These are phyloP conservation scores for Epichloe gansuensis DNA, from an alignment of 2,329 filamentous ascomycete genomes.

Conservation along the genomic window DNA sequence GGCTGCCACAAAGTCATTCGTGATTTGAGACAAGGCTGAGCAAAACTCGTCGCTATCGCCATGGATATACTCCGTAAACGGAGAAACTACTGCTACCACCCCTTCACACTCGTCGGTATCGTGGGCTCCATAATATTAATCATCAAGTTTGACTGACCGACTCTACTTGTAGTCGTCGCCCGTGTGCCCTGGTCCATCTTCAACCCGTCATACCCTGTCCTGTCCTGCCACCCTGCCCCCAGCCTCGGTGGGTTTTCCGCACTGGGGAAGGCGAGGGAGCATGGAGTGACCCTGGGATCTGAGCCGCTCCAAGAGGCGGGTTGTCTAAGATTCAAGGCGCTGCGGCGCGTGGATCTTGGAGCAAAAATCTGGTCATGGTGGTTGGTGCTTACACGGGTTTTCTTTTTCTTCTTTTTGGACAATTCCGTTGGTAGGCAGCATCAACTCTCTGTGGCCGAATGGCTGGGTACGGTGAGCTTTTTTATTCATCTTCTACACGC, in stretches of 20 bases:
- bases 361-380: not conserved
- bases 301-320: not conserved
- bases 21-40: not conserved
- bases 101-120: not conserved
- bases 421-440: too few species aligned
- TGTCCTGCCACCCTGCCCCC: not conserved
- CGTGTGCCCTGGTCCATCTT: not conserved
- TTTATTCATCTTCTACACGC: not conserved
- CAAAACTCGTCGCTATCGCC: not conserved
- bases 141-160: not conserved
- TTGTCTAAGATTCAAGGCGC: not conserved
- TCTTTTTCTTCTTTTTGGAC: not conserved
- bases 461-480: not conserved
- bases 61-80: too few species aligned
- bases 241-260: not conserved
- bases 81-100: not conserved
- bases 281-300: not conserved
- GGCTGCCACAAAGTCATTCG: not conserved
- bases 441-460: not conserved
- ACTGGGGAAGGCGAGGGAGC: not conserved
- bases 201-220: not conserved
- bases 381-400: not conserved
- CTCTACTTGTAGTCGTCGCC: not conserved
- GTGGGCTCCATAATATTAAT: too few species aligned
- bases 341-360: not conserved